Conservation (phyloP, 2,329 filamentous ascomycete genomes). For the Orbilia oligospora region DNA sequence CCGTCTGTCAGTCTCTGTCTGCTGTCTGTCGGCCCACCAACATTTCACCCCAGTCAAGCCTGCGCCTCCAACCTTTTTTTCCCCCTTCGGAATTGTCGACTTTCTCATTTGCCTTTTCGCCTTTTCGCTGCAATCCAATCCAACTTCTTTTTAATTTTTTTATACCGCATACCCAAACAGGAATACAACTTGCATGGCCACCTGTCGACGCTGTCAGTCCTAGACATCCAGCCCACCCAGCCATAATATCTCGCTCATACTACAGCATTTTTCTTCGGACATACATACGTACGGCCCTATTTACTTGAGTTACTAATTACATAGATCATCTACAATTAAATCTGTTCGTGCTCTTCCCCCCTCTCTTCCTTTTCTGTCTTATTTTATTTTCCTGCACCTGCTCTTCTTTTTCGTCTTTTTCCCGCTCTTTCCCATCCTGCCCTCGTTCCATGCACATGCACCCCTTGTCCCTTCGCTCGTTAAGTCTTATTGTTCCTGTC, state of each 20-base stretch:
- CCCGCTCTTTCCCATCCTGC: constrained; percentile 7
- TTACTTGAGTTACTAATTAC: constrained; percentile 52
- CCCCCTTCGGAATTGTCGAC: neutral
- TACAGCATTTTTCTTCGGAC: constrained; percentile 53
- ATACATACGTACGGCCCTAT: constrained; percentile 21
- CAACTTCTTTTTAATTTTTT: constrained; percentile 25
- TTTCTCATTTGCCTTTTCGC: constrained; percentile 15
- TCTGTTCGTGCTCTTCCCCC: constrained; percentile 53
- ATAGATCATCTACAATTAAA: constrained; percentile 52
- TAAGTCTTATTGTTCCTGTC: constrained; percentile 15
- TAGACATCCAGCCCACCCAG: constrained; percentile 47
- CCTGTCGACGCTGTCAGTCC: constrained; percentile 44
- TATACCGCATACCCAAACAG: constrained; percentile 52
- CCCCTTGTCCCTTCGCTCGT: constrained; percentile 51
- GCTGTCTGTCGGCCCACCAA: constrained; percentile 43
- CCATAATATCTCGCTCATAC: constrained; percentile 60
- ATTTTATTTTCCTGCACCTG: constrained; percentile 8
- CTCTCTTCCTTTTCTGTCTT: constrained; percentile 1
- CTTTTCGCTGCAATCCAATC: constrained; percentile 29
- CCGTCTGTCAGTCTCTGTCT: constrained; percentile 9
- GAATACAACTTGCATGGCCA: constrained; percentile 45
- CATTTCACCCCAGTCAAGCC: constrained; percentile 23
- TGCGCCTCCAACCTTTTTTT: constrained; percentile 28
- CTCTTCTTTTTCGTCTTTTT: constrained; percentile 3
- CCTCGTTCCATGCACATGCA: constrained; percentile 17